Evolutionary conservation across 176 grass and related monocot species (phyloP).

Genomic region (Zoysia pacifica): DNA sequence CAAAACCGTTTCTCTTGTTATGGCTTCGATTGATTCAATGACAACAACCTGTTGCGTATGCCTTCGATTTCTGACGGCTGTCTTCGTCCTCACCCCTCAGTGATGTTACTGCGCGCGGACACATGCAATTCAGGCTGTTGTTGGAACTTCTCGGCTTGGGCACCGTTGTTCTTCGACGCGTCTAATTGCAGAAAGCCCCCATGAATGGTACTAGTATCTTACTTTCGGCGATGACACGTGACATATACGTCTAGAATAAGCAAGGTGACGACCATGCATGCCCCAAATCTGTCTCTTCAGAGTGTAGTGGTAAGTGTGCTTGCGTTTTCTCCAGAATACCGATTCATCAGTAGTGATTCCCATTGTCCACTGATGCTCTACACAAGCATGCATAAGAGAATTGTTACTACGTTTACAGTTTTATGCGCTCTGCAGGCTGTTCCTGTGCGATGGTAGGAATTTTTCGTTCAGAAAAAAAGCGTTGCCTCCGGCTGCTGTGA

Average conservation of each 20-base stretch:
- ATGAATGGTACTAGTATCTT: not conserved
- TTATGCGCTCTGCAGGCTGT: not conserved
- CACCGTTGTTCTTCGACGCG: not conserved
- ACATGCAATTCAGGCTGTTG: not conserved
- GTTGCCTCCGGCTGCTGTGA: too few species aligned
- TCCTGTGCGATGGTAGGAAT: not conserved
- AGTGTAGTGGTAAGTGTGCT: not conserved
- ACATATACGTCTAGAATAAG: not conserved
- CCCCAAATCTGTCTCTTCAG: slow-evolving; percentile 9
- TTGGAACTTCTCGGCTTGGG: not conserved
- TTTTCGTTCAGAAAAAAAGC: not conserved
- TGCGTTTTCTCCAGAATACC: not conserved
- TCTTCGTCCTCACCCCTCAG: not conserved
- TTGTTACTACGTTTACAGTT: not conserved
- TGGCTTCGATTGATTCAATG: not conserved
- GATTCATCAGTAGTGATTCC: not conserved
- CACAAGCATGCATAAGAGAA: not conserved
- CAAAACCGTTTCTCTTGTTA: too few species aligned
- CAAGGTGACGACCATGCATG: not conserved
- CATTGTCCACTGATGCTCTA: not conserved
- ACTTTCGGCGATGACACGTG: slow-evolving; percentile 14
- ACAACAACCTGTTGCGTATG: not conserved
- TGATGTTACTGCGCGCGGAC: not conserved
- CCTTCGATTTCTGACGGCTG: not conserved
- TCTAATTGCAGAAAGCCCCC: not conserved